Percentiles rank a stretch among this genome's conserved stretches.
These are phyloP conservation scores for Helicosporidium sp. DNA, from an alignment of 139 green algal genomes.

Conservation along the genomic window DNA sequence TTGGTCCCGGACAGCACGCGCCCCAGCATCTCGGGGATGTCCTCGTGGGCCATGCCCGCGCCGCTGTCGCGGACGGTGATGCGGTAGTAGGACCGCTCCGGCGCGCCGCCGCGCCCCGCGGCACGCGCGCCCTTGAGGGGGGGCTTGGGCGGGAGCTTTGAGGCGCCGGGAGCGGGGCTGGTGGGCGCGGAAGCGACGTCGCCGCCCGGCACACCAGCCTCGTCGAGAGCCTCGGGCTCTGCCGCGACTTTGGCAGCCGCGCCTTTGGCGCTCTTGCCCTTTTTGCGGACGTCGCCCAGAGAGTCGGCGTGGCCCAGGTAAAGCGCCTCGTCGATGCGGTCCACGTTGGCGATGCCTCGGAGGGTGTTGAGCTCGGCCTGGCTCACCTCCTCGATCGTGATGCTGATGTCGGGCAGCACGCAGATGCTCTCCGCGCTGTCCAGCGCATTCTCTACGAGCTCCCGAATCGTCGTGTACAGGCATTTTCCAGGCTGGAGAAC, in stretches of 20 bases:
- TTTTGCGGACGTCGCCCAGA: too few species aligned
- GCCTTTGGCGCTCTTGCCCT: too few species aligned
- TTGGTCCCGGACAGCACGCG: conserved; percentile 79
- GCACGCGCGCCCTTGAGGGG: too few species aligned
- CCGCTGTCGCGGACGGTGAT: conserved; percentile 68
- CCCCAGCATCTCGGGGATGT: conserved; percentile 91
- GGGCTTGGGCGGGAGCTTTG: too few species aligned
- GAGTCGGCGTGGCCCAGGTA: too few species aligned
- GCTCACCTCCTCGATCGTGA: conserved; percentile 69
- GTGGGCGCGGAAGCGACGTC: too few species aligned
- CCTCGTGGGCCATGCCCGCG: conserved; percentile 72
- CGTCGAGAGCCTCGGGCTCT: too few species aligned
- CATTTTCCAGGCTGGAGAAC: conserved; percentile 86
- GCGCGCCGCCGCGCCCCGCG: too few species aligned
- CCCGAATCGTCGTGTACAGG: conserved; percentile 83
- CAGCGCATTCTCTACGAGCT: conserved; percentile 88
- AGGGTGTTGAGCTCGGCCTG: conserved; percentile 53
- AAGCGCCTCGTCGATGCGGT: conserved; percentile 62
- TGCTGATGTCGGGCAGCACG: conserved; percentile 50
- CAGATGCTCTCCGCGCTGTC: conserved; percentile 70
- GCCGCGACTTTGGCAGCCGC: too few species aligned
- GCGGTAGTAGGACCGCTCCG: too few species aligned
- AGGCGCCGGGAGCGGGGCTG: too few species aligned
- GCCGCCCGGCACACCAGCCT: too few species aligned
- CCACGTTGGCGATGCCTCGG: conserved; percentile 52